phyloP scores from a whole-genome alignment of 1,284 basidiomycete species.

The Naganishia sp. region DNA sequence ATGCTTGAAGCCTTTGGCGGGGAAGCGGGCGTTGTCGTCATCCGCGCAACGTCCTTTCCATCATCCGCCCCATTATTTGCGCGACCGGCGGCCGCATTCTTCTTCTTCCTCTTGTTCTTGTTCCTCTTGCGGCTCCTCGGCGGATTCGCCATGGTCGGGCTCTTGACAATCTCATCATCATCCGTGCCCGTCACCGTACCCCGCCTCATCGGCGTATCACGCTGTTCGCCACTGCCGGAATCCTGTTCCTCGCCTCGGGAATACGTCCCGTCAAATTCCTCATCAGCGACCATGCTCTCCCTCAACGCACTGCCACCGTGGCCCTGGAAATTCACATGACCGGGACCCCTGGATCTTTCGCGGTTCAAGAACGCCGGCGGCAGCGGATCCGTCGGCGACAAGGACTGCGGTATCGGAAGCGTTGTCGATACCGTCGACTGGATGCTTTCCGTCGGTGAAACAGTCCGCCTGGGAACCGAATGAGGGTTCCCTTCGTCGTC shows the following conservation, averaged over 20 bases:
- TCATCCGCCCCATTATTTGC: neutral
- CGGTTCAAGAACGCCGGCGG: conserved; percentile 14
- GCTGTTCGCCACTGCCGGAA: neutral
- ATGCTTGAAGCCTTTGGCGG: neutral
- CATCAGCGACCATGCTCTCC: conserved; percentile 18
- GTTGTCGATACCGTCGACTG: conserved; percentile 6
- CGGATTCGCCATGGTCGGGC: conserved; percentile 20
- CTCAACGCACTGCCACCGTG: conserved; percentile 11
- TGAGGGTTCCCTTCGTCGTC: conserved; percentile 25
- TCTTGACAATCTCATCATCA: conserved; percentile 24
- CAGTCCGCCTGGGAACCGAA: conserved; percentile 1
- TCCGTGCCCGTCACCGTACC: conserved; percentile 12
- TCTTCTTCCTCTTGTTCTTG: conserved; percentile 20
- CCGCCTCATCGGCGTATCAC: neutral
- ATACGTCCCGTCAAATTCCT: conserved; percentile 6
- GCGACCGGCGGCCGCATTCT: conserved; percentile 2
- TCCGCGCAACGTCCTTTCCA: neutral
- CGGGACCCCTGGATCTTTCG: neutral
- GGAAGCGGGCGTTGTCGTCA: neutral
- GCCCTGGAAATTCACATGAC: neutral
- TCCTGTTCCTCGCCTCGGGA: neutral
- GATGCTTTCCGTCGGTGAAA: conserved; percentile 6
- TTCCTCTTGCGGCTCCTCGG: conserved; percentile 2
- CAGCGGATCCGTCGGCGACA: conserved; percentile 18
- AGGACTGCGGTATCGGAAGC: conserved; percentile 10